Base-by-base conservation (phyloP, 139 green algal genomes). In the Micractinium sp. region DNA sequence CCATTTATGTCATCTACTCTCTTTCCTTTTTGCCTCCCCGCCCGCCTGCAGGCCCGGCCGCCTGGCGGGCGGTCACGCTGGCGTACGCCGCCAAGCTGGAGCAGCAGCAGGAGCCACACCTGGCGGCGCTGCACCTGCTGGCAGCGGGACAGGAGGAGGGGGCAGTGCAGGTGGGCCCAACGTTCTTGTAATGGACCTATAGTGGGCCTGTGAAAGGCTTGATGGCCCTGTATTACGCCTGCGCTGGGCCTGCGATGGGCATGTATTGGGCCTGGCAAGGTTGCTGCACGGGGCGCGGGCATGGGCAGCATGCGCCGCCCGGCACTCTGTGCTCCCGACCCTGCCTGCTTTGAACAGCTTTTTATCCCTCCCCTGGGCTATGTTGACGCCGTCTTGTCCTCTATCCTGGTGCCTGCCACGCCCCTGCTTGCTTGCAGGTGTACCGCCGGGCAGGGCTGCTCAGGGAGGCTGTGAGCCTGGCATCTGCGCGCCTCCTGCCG, bases 1-100 rank as follows among this genome's bases (percentile, higher is more conserved):
- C 47, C 47, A 56, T 56, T 9, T 56, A 9, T 56, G 7, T 56
- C 47, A 71, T 12, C 19, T 71, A 66, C 63, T 5, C 12, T 14
- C 67, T 22, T 75, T 4, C 12, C 19, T 73, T 35, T 75, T 9
- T 5, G 67, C 67, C 71, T 33, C 27, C 9, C 71, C 71, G 16
- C 31, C 0, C 16, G 29, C n/a, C 35, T 81, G 73, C 73, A 89
- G 86, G 86, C 75, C 86, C 75, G 18, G 63, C 79, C 14, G 90
- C 88, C 16, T 92, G 90, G 90, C 87, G 71, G 7, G 89, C 81
- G 1, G 90, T 80, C 29, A 78, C 69, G 33, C 77, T 29, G 18
- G 89, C 56, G 25, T 92, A 89, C 38, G 90, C 81, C 3, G 47
- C 80, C 33, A 87, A 86, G 78, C 81, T 92, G 89, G 88, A 92